These are phyloP conservation scores for Ramalina intermedia DNA, from an alignment of 495 filamentous ascomycete species.

Conservation along the genomic window DNA sequence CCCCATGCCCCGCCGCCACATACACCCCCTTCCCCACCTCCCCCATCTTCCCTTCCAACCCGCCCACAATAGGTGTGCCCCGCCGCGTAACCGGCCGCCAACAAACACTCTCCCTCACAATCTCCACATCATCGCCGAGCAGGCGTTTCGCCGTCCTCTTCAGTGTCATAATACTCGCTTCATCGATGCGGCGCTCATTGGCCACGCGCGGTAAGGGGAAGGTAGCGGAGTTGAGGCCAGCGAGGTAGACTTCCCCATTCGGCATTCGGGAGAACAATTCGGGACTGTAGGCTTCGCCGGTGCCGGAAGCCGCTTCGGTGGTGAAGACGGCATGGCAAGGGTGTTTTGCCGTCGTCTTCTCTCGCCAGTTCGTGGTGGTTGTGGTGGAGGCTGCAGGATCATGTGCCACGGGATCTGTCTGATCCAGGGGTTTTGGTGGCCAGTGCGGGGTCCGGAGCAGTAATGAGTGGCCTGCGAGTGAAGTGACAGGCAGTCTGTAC, in stretches of 20 bases:
- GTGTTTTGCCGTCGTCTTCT: background rate
- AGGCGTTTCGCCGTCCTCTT: conserved; percentile 39
- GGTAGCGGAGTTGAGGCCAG: conserved; percentile 48
- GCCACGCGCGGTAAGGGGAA: conserved; percentile 43
- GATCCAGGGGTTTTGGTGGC: conserved; percentile 18
- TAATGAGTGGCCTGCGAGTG: conserved; percentile 59
- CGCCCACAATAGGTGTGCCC: conserved; percentile 47
- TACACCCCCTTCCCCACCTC: conserved; percentile 50
- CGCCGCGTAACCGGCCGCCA: conserved; percentile 53
- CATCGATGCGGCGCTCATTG: conserved; percentile 32
- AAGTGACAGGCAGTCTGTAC: conserved; percentile 36
- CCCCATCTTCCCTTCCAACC: conserved; percentile 34
- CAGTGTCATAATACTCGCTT: conserved; percentile 33
- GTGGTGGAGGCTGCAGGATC: conserved; percentile 6
- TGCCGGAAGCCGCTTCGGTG: conserved; percentile 25
- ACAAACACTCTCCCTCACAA: conserved; percentile 52
- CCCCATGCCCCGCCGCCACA: conserved; percentile 58
- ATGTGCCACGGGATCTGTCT: background rate
- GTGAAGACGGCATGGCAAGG: conserved; percentile 60
- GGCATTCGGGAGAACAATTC: conserved; percentile 54
- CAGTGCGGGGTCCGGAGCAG: conserved; percentile 48
- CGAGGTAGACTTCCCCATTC: conserved; percentile 56
- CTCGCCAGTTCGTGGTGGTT: conserved; percentile 15
- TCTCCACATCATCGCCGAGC: conserved; percentile 47
- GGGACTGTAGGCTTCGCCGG: conserved; percentile 36